phyloP scores from a whole-genome alignment of 2,329 filamentous ascomycete genomes.

The Colletotrichum kahawae region DNA sequence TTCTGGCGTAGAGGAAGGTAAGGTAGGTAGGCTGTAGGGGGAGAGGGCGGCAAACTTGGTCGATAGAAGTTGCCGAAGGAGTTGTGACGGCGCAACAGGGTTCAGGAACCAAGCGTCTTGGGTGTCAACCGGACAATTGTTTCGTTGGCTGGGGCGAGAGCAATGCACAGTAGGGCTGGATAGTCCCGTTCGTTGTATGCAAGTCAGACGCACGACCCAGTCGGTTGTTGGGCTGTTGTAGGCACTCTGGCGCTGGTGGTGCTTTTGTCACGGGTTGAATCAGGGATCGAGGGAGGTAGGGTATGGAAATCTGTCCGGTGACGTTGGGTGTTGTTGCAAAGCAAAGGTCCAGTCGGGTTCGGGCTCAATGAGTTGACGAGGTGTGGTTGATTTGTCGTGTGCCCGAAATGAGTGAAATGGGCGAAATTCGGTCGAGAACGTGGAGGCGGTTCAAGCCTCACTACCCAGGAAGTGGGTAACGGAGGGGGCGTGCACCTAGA shows the following conservation, averaged over 20 bases:
- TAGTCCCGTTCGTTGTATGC: conserved; percentile 14
- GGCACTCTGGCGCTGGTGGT: neutral
- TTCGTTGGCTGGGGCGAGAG: neutral
- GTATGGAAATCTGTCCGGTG: neutral
- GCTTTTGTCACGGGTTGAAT: neutral
- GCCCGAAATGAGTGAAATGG: neutral
- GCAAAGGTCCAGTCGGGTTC: neutral
- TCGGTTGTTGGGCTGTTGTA: conserved; percentile 7
- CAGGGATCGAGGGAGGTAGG: neutral
- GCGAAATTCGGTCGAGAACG: conserved; percentile 12
- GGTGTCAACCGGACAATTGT: conserved; percentile 13
- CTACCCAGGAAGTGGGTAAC: conserved; percentile 15
- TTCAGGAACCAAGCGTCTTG: conserved; percentile 4
- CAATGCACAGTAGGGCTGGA: conserved; percentile 16
- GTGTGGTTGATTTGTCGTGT: conserved; percentile 10
- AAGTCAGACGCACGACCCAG: conserved; percentile 20
- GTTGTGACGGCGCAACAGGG: neutral
- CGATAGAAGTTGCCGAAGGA: neutral
- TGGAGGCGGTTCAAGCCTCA: conserved; percentile 15
- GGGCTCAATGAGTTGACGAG: neutral
- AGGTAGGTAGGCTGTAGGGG: neutral
- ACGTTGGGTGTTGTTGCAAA: conserved; percentile 1
- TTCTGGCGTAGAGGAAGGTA: neutral
- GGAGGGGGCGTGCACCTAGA: conserved; percentile 12
- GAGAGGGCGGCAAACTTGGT: neutral